Evolutionary conservation across 164 flowering plant genomes (phyloP).

Genomic region (Annona squamosa): DNA sequence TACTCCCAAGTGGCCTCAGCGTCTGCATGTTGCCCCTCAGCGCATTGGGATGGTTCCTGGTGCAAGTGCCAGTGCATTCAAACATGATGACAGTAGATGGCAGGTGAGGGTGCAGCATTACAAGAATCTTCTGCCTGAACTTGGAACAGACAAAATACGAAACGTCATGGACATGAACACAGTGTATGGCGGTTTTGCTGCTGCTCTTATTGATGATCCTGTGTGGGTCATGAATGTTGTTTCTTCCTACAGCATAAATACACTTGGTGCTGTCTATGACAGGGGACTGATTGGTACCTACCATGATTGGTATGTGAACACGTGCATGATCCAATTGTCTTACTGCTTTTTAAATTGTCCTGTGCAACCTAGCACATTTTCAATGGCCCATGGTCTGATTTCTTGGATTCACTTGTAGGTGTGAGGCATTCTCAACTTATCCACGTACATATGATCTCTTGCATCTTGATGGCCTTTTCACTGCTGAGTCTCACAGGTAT

Average conservation of each 20-base stretch:
- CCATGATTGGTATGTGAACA: conserved; percentile 79
- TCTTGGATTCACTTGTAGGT: conserved; percentile 38
- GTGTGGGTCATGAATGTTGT: conserved; percentile 98
- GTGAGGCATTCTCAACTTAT: conserved; percentile 97
- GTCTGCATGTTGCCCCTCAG: conserved; percentile 69
- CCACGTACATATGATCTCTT: conserved; percentile 98
- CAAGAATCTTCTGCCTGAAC: conserved; percentile 67
- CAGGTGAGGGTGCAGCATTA: conserved; percentile 75
- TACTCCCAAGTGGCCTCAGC: conserved; percentile 76
- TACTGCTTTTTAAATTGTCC: not conserved
- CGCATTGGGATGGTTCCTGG: conserved; percentile 58
- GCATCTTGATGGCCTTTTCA: conserved; percentile 86
- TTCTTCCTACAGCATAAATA: conserved; percentile 77
- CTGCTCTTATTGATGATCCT: conserved; percentile 68
- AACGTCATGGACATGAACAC: conserved; percentile 99
- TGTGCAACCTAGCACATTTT: not conserved
- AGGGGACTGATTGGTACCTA: conserved; percentile 87
- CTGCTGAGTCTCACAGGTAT: conserved; percentile 91
- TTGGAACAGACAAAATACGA: conserved; percentile 78
- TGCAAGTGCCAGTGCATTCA: conserved; percentile 68
- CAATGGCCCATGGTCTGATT: not conserved
- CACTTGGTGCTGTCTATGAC: conserved; percentile 79
- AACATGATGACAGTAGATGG: conserved; percentile 89
- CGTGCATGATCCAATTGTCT: not conserved
- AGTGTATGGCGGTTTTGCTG: conserved; percentile 89